These are phyloP conservation scores for Biancaea sappan DNA, from an alignment of 306 rosid species.

Conservation along the genomic window DNA sequence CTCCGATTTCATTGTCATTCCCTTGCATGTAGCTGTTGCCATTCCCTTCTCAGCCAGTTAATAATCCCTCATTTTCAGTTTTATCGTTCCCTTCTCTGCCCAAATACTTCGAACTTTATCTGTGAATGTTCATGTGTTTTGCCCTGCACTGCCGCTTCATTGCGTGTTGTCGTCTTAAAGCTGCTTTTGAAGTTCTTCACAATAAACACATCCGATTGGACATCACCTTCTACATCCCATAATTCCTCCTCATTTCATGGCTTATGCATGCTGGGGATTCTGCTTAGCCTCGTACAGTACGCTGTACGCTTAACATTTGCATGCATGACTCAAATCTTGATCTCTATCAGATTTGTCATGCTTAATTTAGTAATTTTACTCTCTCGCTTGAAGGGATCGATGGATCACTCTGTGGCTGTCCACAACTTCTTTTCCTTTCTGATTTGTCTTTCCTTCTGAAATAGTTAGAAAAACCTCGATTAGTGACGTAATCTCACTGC, in stretches of 20 bases:
- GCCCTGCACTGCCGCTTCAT: too few relatives aligned
- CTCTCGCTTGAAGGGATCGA: neutral
- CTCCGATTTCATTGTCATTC: too few relatives aligned
- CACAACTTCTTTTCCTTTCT: conserved; percentile 11
- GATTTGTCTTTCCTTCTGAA: conserved; percentile 25
- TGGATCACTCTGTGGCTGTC: neutral
- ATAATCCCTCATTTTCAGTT: too few relatives aligned
- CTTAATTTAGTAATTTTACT: neutral
- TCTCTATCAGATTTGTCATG: neutral
- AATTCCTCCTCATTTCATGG: neutral
- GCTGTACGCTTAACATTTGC: too few relatives aligned
- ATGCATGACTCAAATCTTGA: too few relatives aligned
- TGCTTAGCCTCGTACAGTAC: conserved; percentile 28
- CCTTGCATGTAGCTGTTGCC: too few relatives aligned
- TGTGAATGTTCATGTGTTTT: too few relatives aligned
- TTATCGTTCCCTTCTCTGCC: too few relatives aligned
- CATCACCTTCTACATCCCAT: conserved; percentile 2
- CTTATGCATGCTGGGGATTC: conserved; percentile 22
- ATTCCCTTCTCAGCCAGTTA: too few relatives aligned
- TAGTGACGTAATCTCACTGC: conserved; percentile 35
- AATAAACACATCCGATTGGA: neutral
- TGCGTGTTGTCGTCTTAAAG: too few relatives aligned
- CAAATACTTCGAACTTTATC: too few relatives aligned
- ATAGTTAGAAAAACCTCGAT: conserved; percentile 12
- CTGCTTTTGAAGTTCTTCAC: conserved; percentile 23